phyloP scores from a whole-genome alignment of 2,329 filamentous ascomycete genomes.

The Ascochyta pisi region DNA sequence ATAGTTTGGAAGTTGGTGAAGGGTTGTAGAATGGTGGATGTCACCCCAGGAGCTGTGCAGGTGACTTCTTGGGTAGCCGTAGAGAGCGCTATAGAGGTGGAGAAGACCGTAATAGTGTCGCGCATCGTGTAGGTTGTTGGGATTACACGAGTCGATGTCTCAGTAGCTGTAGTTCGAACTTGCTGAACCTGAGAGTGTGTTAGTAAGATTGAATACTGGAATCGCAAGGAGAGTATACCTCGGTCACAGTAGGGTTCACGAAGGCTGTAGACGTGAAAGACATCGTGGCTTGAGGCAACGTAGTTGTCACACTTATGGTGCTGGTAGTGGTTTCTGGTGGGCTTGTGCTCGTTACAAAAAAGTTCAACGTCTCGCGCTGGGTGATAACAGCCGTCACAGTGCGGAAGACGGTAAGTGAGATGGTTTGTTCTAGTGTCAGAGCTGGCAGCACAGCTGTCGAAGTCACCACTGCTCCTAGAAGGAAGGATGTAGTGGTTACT shows the following conservation, averaged over 20 bases:
- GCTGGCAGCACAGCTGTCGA: background rate
- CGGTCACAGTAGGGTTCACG: background rate
- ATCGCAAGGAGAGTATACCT: background rate
- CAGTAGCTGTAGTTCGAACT: background rate
- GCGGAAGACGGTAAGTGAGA: background rate
- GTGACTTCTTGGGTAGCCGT: background rate
- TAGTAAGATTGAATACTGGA: background rate
- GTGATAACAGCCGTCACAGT: background rate
- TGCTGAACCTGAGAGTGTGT: background rate
- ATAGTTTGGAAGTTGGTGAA: background rate
- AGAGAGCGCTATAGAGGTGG: background rate
- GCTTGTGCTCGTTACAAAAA: background rate
- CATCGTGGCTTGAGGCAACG: background rate
- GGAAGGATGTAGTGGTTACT: background rate
- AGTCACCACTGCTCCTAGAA: background rate
- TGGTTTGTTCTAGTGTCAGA: background rate
- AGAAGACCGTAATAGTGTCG: background rate
- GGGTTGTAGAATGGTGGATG: background rate
- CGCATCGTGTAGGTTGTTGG: background rate
- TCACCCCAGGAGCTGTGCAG: background rate
- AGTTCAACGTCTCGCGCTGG: background rate
- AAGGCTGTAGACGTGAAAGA: slow-evolving; percentile 1
- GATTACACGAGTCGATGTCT: background rate
- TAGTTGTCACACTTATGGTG: background rate
- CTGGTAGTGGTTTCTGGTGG: background rate